Percentiles rank a stretch among this genome's conserved stretches.
These are phyloP conservation scores for Russula lepida DNA, from an alignment of 768 basidiomycete genomes.

Conservation along the genomic window DNA sequence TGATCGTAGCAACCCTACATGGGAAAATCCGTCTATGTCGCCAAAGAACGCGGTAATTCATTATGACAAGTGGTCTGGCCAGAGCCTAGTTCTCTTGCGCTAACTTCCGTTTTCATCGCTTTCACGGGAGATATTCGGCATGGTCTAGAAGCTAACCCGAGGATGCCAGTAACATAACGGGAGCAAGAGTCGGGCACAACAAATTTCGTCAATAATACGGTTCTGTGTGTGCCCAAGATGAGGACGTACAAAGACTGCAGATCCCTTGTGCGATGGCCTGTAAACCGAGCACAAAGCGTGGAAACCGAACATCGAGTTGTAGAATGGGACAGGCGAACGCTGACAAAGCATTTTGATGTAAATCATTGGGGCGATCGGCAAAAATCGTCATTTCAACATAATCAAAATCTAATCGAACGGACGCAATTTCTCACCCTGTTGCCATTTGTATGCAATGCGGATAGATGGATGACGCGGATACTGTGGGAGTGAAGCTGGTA, in stretches of 20 bases:
- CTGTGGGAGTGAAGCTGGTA: not conserved
- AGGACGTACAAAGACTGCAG: not conserved
- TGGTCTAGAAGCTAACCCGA: not conserved
- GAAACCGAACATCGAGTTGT: not conserved
- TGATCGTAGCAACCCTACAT: not conserved
- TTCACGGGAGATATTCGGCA: not conserved
- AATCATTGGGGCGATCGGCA: not conserved
- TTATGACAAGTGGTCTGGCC: not conserved
- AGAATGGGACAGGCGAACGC: not conserved
- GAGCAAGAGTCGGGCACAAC: not conserved
- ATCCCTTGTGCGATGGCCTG: not conserved
- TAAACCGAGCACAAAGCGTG: not conserved
- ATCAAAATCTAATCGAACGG: not conserved
- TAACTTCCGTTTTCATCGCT: not conserved
- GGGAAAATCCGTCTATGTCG: not conserved
- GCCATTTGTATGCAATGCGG: not conserved
- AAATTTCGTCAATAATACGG: not conserved
- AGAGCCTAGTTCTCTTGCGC: not conserved
- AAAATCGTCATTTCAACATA: not conserved
- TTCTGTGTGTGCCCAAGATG: not conserved
- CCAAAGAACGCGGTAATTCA: not conserved
- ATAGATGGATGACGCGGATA: too few species aligned
- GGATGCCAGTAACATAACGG: not conserved
- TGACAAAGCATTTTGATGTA: slow-evolving; percentile 6
- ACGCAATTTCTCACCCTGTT: not conserved